These are phyloP conservation scores for Acanthamoeba royreba DNA, from an alignment of 208 protist genomes.

Conservation along the genomic window DNA sequence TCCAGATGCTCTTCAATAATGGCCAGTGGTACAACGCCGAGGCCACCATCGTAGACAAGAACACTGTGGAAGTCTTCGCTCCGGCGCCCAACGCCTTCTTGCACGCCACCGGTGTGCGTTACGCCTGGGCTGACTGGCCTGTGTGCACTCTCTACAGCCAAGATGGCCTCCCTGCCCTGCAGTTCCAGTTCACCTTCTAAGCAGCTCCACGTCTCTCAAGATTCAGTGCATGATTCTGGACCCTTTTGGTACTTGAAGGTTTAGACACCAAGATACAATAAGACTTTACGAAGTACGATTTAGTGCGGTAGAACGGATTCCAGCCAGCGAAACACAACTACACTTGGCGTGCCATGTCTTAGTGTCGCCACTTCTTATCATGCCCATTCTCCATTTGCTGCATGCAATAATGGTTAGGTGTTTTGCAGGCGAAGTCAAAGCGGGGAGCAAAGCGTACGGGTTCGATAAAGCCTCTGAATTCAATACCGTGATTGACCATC, in stretches of 20 bases:
- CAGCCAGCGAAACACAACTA: no score
- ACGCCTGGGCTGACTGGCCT: background rate
- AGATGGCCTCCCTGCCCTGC: background rate
- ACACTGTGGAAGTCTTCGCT: background rate
- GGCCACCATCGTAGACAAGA: background rate
- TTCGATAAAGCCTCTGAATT: conserved; percentile 37
- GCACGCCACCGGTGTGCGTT: background rate
- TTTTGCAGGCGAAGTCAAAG: no score
- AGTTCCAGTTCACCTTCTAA: background rate
- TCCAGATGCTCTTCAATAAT: background rate
- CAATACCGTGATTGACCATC: background rate
- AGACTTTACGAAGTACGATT: no score
- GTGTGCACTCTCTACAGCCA: background rate
- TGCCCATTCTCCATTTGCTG: conserved; percentile 12
- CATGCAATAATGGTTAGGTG: no score
- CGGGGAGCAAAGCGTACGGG: no score
- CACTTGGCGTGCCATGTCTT: background rate
- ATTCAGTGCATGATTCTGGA: no score
- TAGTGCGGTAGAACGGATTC: no score
- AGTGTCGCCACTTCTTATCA: conserved; percentile 19
- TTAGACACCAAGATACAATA: no score
- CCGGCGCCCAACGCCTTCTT: background rate
- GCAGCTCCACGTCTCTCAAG: no score
- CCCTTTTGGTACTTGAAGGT: no score
- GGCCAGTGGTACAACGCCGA: background rate